Evolutionary conservation across 1,284 basidiomycete genomes (phyloP).

Genomic region (Malassezia japonica): DNA sequence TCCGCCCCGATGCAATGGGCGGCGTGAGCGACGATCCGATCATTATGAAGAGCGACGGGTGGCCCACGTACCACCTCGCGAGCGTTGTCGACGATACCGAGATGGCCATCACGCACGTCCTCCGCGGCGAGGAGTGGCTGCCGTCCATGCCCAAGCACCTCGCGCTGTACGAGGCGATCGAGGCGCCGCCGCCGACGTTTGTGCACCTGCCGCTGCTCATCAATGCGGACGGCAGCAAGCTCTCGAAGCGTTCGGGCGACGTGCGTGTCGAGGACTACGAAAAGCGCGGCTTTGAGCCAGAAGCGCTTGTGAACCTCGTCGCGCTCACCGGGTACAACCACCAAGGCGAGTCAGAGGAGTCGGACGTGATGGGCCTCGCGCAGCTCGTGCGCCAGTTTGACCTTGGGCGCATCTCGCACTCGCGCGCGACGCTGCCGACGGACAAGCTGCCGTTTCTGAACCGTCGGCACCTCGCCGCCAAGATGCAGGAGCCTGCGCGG

Average conservation of each 20-base stretch:
- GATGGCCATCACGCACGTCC: slow-evolving; percentile 91
- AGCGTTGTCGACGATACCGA: slow-evolving; percentile 89
- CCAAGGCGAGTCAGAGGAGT: background rate
- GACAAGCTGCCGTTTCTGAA: slow-evolving; percentile 40
- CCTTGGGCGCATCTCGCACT: slow-evolving; percentile 31
- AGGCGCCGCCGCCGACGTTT: slow-evolving; percentile 65
- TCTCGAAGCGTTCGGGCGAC: slow-evolving; percentile 86
- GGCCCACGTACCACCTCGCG: slow-evolving; percentile 93
- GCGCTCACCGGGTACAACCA: slow-evolving; percentile 78
- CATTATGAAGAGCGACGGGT: slow-evolving; percentile 79
- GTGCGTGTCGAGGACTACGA: slow-evolving; percentile 77
- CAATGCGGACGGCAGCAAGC: slow-evolving; percentile 82
- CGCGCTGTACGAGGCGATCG: slow-evolving; percentile 72
- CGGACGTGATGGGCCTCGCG: slow-evolving; percentile 7
- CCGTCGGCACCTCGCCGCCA: slow-evolving; percentile 25
- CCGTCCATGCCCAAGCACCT: slow-evolving; percentile 87
- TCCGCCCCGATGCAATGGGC: slow-evolving; percentile 50
- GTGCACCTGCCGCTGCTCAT: slow-evolving; percentile 83
- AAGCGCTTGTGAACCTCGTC: slow-evolving; percentile 82
- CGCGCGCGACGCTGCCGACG: slow-evolving; percentile 32
- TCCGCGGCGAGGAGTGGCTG: slow-evolving; percentile 95
- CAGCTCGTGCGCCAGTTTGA: slow-evolving; percentile 29
- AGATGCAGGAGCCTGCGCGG: slow-evolving; percentile 19
- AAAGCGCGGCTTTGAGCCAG: slow-evolving; percentile 77
- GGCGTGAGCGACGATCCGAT: slow-evolving; percentile 67